Conservation (phyloP, 129 eudicot species). For the Apium graveolens region DNA sequence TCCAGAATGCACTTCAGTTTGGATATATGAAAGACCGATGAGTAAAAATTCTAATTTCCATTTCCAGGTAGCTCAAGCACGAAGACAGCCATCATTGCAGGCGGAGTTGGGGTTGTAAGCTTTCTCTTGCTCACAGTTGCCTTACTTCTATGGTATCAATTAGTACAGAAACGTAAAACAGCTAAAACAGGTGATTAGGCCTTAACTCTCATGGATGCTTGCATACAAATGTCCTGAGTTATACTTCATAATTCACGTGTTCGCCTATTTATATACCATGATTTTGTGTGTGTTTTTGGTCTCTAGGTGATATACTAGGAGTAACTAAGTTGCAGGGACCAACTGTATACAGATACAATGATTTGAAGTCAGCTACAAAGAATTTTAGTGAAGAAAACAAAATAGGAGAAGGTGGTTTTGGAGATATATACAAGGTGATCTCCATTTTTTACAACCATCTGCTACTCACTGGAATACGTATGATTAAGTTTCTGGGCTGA, state of each 20-base stretch:
- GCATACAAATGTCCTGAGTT: background rate
- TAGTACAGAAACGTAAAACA: background rate
- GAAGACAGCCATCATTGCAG: slow-evolving; percentile 27
- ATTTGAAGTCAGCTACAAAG: slow-evolving; percentile 27
- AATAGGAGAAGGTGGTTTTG: slow-evolving; percentile 32
- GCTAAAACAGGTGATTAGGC: background rate
- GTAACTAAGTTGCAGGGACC: slow-evolving; percentile 52
- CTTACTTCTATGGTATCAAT: background rate
- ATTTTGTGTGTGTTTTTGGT: background rate
- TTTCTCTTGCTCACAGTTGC: slow-evolving; percentile 6
- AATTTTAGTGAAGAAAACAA: slow-evolving; percentile 40
- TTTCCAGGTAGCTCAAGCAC: slow-evolving; percentile 17
- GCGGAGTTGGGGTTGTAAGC: slow-evolving; percentile 19
- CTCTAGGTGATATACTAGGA: slow-evolving; percentile 14
- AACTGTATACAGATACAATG: slow-evolving; percentile 25
- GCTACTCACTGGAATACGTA: background rate
- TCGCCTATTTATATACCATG: too few relatives aligned
- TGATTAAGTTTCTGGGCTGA: background rate
- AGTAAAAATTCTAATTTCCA: background rate
- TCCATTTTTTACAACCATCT: background rate
- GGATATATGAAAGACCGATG: background rate
- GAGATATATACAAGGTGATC: slow-evolving; percentile 4
- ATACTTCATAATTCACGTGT: background rate
- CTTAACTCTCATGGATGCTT: background rate
- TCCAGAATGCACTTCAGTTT: background rate